Base-by-base conservation (phyloP, 1,284 basidiomycete genomes). In the Volvariella surrecta region DNA sequence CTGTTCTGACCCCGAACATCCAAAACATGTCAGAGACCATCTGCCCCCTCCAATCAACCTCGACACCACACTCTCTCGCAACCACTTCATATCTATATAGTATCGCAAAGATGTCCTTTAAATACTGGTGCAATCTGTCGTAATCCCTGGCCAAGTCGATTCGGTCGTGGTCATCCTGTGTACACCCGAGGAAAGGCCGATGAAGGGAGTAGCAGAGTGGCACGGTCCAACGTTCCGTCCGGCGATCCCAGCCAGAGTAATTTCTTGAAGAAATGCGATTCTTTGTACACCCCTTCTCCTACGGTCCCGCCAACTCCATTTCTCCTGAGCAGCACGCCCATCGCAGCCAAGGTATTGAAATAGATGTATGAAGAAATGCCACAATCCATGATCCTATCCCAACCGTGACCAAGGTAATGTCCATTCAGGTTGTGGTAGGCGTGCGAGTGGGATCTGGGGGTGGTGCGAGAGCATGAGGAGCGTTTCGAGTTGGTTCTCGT, bases 391-490 rank as follows among this genome's bases (percentile, higher is more conserved):
- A 58, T 50, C 11, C 58, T 52, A 7, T 52, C 53, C 46, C 57
- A 61, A 0, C 62, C 63, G n/a, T n/a, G n/a, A n/a, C n/a, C n/a
- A 43, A 59, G 59, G 40, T 60, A 52, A 46, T 63, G 54, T 1
- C 55, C 56, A 16, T 41, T 42, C 28, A 62, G 40, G 6, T 47
- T 20, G 9, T 50, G 49, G n/a, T 7, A 64, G 55, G 2, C 38
- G 24, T 1, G 10, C 9, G 8, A 66, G 51, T 0, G 58, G 58
- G 10, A 63, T 51, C 4, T 41, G 35, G 6, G 63, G 63, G 39
- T 64, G 61, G 6, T 58, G 55, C 13, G 61, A 60, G 20, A 66
- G 52, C 55, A 61, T 61, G 3, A 66, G 46, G 9, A 64, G 54
- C 1, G 54, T 40, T 10, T 45, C 38, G 43, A 62, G 49, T 32